Base-by-base conservation (phyloP, 768 basidiomycete species). In the Cyathus striatus region DNA sequence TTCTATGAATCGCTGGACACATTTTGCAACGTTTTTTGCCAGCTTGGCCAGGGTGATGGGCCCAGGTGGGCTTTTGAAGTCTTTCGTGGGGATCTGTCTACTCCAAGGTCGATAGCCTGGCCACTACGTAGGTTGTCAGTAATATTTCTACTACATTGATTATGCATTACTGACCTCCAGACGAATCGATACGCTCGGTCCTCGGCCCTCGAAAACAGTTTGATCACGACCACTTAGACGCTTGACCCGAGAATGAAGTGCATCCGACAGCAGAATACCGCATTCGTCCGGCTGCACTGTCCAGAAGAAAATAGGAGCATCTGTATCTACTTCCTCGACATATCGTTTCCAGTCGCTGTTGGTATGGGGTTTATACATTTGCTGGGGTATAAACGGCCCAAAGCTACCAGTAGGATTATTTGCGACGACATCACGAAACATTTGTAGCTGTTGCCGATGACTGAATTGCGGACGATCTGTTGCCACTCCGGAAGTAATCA, bases 1-100 rank as follows among this genome's bases (percentile, higher is more conserved):
- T 39, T 65, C 58, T 45, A 81, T 79, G 58, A 90, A 89, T 30
- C 83, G 76, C 34, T 75, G 68, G 6, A 89, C 72, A 49, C 84
- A 84, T 60, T 85, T 87, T 1, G 86, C 86, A 6, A 90, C 76
- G 43, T 87, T 88, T 57, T 86, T 86, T 0, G 84, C 86, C 13
- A 90, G 69, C 55, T 90, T 90, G 16, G 77, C 74, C 41, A 76
- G 72, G 1, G 86, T 90, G 51, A 90, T 86, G 3, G 82, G 86
- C 5, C 83, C 76, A 27, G 85, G 87, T 0, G 87, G 86, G 48
- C 77, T 87, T 27, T 77, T 75, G 57, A 88, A 90, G 60, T 90
- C 86, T 58, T 80, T 79, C 1, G 86, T 89, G 6, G 87, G 87
- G 47, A 90, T 89, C 56, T 90, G 87, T 43, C 83, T 74, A 43